phyloP scores from a whole-genome alignment of 176 grass and related monocot species.

The Phoenix dactylifera region DNA sequence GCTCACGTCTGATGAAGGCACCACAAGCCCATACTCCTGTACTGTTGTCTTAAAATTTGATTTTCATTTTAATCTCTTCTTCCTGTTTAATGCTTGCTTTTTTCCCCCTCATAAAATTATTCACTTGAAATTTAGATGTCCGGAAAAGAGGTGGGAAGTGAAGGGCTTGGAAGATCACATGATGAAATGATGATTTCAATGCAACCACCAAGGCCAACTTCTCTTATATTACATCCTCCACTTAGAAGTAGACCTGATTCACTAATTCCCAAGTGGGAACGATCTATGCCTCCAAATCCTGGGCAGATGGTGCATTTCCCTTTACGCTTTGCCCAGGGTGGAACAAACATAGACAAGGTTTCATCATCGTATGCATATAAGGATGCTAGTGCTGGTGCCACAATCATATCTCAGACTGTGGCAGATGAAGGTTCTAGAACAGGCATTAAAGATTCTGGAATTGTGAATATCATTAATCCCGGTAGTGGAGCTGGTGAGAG shows the following conservation, averaged over 20 bases:
- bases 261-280: neutral
- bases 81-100: neutral
- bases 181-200: constrained; percentile 5
- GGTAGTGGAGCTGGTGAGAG: neutral
- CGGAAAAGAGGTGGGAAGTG: constrained; percentile 5
- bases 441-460: constrained; percentile 13
- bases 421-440: constrained; percentile 23
- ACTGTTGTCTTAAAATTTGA: too few relatives aligned
- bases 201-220: neutral
- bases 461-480: neutral
- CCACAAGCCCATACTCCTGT: too few relatives aligned
- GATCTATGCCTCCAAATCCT: neutral
- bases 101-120: neutral
- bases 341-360: constrained; percentile 1
- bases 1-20: neutral
- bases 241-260: neutral
- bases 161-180: neutral
- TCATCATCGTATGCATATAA: constrained; percentile 3
- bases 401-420: constrained; percentile 7
- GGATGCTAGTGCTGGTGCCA: constrained; percentile 4
- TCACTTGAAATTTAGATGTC: constrained; percentile 3
- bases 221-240: neutral
- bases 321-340: neutral
- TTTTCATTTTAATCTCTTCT: neutral
- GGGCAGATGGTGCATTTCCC: constrained; percentile 2